A percentile compares a stretch with the other conserved stretches of the same genome.
Evolutionary conservation across 2,329 filamentous ascomycete species (phyloP).

Genomic region (Phyllosticta citriasiana): DNA sequence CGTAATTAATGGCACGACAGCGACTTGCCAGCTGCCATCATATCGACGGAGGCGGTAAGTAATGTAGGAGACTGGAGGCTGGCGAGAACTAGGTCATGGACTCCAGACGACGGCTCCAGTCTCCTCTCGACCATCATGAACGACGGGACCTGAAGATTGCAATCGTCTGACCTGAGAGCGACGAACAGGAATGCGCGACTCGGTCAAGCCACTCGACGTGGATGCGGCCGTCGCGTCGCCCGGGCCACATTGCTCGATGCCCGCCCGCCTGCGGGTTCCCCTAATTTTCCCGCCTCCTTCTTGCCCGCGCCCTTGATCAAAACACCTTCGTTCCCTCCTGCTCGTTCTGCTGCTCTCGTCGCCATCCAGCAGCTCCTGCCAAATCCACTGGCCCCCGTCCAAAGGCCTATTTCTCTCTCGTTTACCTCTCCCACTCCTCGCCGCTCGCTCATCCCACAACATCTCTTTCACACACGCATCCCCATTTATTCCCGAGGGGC

Average conservation of each 20-base stretch:
- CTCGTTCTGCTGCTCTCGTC: constrained; percentile 14
- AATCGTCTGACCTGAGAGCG: too few relatives aligned
- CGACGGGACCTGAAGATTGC: too few relatives aligned
- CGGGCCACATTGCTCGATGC: background rate
- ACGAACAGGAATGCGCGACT: background rate
- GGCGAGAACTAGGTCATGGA: too few relatives aligned
- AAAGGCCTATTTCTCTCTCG: constrained; percentile 26
- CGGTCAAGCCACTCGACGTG: too few relatives aligned
- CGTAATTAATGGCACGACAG: background rate
- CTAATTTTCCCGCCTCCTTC: constrained; percentile 11
- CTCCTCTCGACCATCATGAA: too few relatives aligned
- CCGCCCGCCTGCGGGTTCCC: constrained; percentile 6
- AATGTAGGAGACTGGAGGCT: too few relatives aligned
- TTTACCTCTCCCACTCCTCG: constrained; percentile 24
- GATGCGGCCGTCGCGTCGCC: background rate
- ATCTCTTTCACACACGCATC: constrained; percentile 23
- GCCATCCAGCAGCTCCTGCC: constrained; percentile 10
- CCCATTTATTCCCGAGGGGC: constrained; percentile 17
- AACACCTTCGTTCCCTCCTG: constrained; percentile 10
- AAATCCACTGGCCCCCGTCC: constrained; percentile 11
- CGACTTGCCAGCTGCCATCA: too few relatives aligned
- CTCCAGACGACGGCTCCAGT: too few relatives aligned
- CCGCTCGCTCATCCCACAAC: constrained; percentile 24
- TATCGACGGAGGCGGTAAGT: background rate
- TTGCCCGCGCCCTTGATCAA: constrained; percentile 7